These are phyloP conservation scores for Blastobotrys niveus DNA, from an alignment of 1,139 yeast species.

Conservation along the genomic window DNA sequence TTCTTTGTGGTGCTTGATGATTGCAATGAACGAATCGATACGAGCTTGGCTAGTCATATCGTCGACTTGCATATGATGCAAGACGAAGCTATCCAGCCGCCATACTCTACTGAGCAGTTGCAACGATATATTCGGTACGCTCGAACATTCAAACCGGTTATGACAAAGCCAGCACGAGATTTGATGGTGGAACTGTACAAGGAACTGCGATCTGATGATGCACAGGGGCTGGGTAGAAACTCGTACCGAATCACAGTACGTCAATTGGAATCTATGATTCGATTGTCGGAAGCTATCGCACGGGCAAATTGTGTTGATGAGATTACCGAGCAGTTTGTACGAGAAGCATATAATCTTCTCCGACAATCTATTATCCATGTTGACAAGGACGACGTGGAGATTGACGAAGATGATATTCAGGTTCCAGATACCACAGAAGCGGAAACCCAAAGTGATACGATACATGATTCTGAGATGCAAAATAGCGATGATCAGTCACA, in stretches of 20 bases:
- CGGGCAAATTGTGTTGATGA: slow-evolving; percentile 92
- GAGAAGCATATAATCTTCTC: slow-evolving; percentile 86
- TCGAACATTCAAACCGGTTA: slow-evolving; percentile 82
- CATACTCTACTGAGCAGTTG: slow-evolving; percentile 82
- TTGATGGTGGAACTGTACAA: slow-evolving; percentile 75
- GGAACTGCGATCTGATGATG: slow-evolving; percentile 84
- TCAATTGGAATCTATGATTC: slow-evolving; percentile 86
- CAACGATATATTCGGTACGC: slow-evolving; percentile 89
- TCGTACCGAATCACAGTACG: slow-evolving; percentile 95
- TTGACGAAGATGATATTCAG: slow-evolving; percentile 57
- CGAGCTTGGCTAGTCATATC: slow-evolving; percentile 85
- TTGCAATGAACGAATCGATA: slow-evolving; percentile 85
- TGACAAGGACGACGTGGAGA: slow-evolving; percentile 87
- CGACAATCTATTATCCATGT: slow-evolving; percentile 91
- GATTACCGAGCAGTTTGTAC: slow-evolving; percentile 80
- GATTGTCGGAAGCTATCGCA: slow-evolving; percentile 94
- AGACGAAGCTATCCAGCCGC: slow-evolving; percentile 87
- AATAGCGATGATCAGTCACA: slow-evolving; percentile 11
- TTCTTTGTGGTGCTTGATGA: slow-evolving; percentile 94
- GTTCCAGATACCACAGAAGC: slow-evolving; percentile 13
- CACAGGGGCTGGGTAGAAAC: slow-evolving; percentile 78
- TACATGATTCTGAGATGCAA: slow-evolving; percentile 1
- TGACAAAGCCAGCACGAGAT: slow-evolving; percentile 77
- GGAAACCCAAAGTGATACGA: slow-evolving; percentile 20
- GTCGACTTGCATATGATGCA: slow-evolving; percentile 88